These are phyloP conservation scores for Fonsecaea pedrosoi DNA, from an alignment of 2,329 filamentous ascomycete species.

Conservation along the genomic window DNA sequence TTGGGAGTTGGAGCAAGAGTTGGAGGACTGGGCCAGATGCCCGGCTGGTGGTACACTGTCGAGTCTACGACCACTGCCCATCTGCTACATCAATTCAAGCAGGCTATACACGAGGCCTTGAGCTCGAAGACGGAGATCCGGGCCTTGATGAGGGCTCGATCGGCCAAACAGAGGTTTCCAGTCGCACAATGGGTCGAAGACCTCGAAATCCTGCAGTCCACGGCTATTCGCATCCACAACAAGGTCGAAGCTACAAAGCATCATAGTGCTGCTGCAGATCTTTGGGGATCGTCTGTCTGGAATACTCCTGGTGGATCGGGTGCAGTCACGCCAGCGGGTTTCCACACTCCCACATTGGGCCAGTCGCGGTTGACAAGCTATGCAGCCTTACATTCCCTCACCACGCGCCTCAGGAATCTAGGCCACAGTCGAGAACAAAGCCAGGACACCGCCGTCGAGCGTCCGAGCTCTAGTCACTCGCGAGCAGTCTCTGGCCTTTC, in stretches of 20 bases:
- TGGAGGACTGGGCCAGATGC: slow-evolving; percentile 73
- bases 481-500: slow-evolving; percentile 24
- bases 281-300: slow-evolving; percentile 21
- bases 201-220: slow-evolving; percentile 66
- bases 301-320: slow-evolving; percentile 27
- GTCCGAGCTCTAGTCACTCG: slow-evolving; percentile 11
- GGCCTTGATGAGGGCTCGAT: slow-evolving; percentile 69
- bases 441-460: slow-evolving; percentile 36
- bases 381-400: slow-evolving; percentile 44
- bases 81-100: slow-evolving; percentile 69
- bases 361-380: slow-evolving; percentile 45
- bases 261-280: slow-evolving; percentile 25
- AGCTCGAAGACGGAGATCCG: slow-evolving; percentile 63
- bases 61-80: slow-evolving; percentile 69
- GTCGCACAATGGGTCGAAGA: slow-evolving; percentile 72
- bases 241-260: slow-evolving; percentile 49
- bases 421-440: slow-evolving; percentile 48
- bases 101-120: slow-evolving; percentile 67
- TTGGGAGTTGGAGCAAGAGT: slow-evolving; percentile 71
- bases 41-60: slow-evolving; percentile 72
- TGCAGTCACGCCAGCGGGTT: slow-evolving; percentile 40
- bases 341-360: slow-evolving; percentile 46
- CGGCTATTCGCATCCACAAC: slow-evolving; percentile 64
- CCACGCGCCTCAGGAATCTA: slow-evolving; percentile 49
- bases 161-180: slow-evolving; percentile 70